Base-by-base conservation (phyloP, 768 basidiomycete genomes). In the Rhodotorula graminis region DNA sequence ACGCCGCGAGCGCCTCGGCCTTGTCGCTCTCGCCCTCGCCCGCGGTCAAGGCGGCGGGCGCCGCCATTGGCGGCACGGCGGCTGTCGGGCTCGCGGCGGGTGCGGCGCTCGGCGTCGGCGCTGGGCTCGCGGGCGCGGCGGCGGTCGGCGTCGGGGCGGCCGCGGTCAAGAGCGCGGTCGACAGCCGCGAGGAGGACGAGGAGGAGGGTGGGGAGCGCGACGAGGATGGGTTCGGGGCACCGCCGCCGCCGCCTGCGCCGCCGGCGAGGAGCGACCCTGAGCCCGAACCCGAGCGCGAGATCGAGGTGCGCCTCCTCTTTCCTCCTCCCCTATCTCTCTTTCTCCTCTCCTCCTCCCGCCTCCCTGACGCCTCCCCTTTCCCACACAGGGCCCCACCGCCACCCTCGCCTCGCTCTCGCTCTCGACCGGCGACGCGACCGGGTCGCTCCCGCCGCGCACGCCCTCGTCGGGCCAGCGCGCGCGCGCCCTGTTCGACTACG, bases 401-500 rank as follows among this genome's bases (percentile, higher is more conserved):
- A 12, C 56, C 19, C 56, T 57, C 56, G 21, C 56, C 18, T 19
- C 33, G 33, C 64, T 69, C 18, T 50, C 64, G 33, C 27, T 61
- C 19, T 31, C 19, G 3, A 40, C 25, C 40, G 40, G 37, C 33
- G 58, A 42, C 37, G 37, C 33, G 40, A 59, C 37, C 8, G 53
- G n/a, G 2, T 56, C 57, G 23, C 50, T 73, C 18, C 72, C 68
- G 3, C 74, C 74, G 4, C 44, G 63, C 0, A 15, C 47, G 0
- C 60, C 70, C 11, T 25, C 57, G 1, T 64, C 74, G 14, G 74
- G 74, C 5, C 73, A 70, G 57, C 64, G 72, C 52, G 72, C 92
- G 0, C 83, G 89, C 61, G 93, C 90, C 6, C 72, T 89, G 31
- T 96, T 88, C 80, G 89, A 89, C 7, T 96, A 94, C 76, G 89